Percentiles rank a stretch among this genome's conserved stretches.
These are phyloP conservation scores for Beauveria sp. DNA, from an alignment of 2,329 filamentous ascomycete genomes.

Conservation along the genomic window DNA sequence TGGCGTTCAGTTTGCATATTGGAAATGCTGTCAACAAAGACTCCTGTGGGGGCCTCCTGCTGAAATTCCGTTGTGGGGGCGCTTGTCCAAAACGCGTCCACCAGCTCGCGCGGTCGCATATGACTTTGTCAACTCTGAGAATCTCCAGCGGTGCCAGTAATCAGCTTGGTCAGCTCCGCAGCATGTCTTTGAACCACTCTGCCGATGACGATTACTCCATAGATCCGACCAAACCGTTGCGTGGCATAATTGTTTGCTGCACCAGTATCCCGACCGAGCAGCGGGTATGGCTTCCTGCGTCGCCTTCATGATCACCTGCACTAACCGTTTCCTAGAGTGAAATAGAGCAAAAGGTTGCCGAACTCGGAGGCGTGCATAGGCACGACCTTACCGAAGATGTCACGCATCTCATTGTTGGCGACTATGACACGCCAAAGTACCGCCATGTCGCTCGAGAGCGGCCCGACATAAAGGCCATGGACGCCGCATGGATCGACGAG, in stretches of 20 bases:
- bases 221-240: conserved; percentile 57
- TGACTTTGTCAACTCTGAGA: neutral
- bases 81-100: neutral
- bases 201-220: conserved; percentile 24
- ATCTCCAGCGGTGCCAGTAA: neutral
- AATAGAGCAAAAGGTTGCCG: conserved; percentile 55
- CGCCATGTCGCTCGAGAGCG: conserved; percentile 87
- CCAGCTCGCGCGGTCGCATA: neutral
- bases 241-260: conserved; percentile 74
- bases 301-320: neutral
- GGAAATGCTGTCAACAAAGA: neutral
- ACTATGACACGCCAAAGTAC: conserved; percentile 87
- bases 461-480: conserved; percentile 76
- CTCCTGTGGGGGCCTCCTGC: neutral
- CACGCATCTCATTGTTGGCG: conserved; percentile 87
- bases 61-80: neutral
- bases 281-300: conserved; percentile 46
- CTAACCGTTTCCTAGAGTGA: conserved; percentile 31
- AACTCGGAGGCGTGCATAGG: conserved; percentile 83
- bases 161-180: conserved; percentile 10
- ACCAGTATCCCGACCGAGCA: conserved; percentile 75
- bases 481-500: conserved; percentile 75
- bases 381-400: conserved; percentile 93
- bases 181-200: conserved; percentile 21
- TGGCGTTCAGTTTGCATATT: neutral